Conservation (phyloP, 2,329 filamentous ascomycete species). For the Curvularia sp. region DNA sequence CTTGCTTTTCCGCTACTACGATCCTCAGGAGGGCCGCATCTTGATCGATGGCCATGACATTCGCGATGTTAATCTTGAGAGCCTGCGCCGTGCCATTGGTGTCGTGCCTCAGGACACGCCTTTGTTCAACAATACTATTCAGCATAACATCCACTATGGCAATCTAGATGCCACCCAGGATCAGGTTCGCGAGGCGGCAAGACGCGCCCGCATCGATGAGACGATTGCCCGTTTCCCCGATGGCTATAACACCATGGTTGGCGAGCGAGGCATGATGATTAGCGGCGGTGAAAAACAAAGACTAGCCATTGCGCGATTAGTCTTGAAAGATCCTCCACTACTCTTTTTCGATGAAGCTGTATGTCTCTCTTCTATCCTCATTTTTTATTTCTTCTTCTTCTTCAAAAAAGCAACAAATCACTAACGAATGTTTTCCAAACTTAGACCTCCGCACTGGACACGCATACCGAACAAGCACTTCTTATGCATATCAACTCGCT, state of each 20-base stretch:
- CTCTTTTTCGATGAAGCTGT: conserved; percentile 93
- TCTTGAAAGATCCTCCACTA: conserved; percentile 87
- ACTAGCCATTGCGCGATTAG: conserved; percentile 79
- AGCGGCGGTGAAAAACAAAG: conserved; percentile 94
- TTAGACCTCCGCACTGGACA: conserved; percentile 84
- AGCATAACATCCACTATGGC: conserved; percentile 95
- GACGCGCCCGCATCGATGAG: conserved; percentile 83
- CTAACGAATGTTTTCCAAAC: background rate
- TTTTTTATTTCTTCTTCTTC: background rate
- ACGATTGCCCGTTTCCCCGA: conserved; percentile 75
- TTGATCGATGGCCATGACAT: conserved; percentile 94
- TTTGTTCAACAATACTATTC: conserved; percentile 94
- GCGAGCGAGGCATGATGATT: conserved; percentile 95
- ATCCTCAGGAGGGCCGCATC: conserved; percentile 83
- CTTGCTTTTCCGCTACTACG: conserved; percentile 93
- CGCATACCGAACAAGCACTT: conserved; percentile 89
- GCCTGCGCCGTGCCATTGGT: conserved; percentile 82
- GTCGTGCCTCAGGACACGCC: conserved; percentile 98
- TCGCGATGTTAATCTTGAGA: conserved; percentile 80
- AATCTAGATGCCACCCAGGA: conserved; percentile 77
- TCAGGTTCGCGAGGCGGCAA: conserved; percentile 77
- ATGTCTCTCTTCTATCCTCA: conserved; percentile 39
- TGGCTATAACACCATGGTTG: conserved; percentile 90
- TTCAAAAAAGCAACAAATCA: background rate
- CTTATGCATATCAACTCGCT: conserved; percentile 94